These are phyloP conservation scores for Dipteronia sinensis DNA, from an alignment of 345 rosid genomes.

Conservation along the genomic window DNA sequence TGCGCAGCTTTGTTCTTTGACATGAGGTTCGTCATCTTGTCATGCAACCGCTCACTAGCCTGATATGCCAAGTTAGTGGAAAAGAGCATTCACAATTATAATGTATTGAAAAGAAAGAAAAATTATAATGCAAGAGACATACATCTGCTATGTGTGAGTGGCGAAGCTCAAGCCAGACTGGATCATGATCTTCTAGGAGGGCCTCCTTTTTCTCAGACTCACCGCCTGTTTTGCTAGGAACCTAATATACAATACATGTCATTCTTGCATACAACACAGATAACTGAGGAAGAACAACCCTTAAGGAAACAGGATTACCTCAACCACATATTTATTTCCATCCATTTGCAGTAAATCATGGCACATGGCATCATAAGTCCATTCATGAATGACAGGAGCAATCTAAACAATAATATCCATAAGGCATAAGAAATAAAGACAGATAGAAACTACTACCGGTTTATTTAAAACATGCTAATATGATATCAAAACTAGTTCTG, in stretches of 20 bases:
- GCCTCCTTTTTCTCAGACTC: slow-evolving; percentile 74
- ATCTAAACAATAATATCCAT: slow-evolving; percentile 46
- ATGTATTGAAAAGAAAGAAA: slow-evolving; percentile 20
- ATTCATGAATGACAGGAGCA: slow-evolving; percentile 95
- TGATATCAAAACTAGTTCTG: slow-evolving; percentile 22
- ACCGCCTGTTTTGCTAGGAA: slow-evolving; percentile 78
- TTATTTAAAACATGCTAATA: slow-evolving; percentile 5
- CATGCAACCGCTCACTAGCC: slow-evolving; percentile 96
- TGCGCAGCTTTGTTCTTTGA: slow-evolving; percentile 97
- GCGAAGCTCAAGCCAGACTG: slow-evolving; percentile 94
- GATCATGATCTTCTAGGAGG: slow-evolving; percentile 81
- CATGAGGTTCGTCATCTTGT: slow-evolving; percentile 78
- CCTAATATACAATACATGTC: slow-evolving; percentile 38
- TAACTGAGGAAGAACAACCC: not conserved
- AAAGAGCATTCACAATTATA: slow-evolving; percentile 20
- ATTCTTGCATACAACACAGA: not conserved
- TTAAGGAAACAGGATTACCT: slow-evolving; percentile 44
- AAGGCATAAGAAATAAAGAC: not conserved
- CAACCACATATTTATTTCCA: slow-evolving; percentile 71
- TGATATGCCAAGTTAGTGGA: slow-evolving; percentile 31
- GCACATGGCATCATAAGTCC: slow-evolving; percentile 99
- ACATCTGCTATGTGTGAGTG: slow-evolving; percentile 95
- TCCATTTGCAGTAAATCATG: slow-evolving; percentile 93
- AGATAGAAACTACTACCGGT: not conserved
- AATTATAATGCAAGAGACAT: slow-evolving; percentile 27